phyloP scores from a whole-genome alignment of 768 basidiomycete species.

The Nevesoporus exiguus region DNA sequence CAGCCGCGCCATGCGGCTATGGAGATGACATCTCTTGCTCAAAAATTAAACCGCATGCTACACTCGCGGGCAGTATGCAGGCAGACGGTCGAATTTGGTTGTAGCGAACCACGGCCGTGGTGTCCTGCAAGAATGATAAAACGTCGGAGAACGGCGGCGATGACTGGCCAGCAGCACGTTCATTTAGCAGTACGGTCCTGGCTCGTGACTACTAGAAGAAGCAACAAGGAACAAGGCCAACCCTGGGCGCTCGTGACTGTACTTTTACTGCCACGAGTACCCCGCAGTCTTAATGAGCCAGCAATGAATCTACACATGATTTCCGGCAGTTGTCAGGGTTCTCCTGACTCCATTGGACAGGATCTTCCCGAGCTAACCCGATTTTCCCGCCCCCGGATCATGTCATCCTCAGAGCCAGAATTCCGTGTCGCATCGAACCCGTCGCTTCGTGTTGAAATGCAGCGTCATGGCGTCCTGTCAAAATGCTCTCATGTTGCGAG shows the following conservation, averaged over 20 bases:
- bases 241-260: not conserved
- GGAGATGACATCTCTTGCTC: not conserved
- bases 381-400: conserved; percentile 22
- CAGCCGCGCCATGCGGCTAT: conserved; percentile 10
- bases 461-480: conserved; percentile 8
- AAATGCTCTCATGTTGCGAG: conserved; percentile 6
- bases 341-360: conserved; percentile 15
- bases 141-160: not conserved
- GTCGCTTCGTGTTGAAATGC: conserved; percentile 3
- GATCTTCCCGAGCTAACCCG: conserved; percentile 18
- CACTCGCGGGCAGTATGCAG: not conserved
- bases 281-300: conserved; percentile 5
- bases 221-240: not conserved
- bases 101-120: not conserved
- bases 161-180: not conserved
- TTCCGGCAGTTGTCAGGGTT: conserved; percentile 1
- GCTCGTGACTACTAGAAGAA: too few relatives aligned
- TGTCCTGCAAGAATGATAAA: not conserved
- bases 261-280: conserved; percentile 8
- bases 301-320: conserved; percentile 7
- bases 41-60: not conserved
- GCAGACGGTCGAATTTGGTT: conserved; percentile 14
- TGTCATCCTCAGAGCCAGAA: conserved; percentile 11
- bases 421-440: conserved; percentile 3
- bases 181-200: too few relatives aligned